Percentiles rank a stretch among this genome's conserved stretches.
These are phyloP conservation scores for Vanrija sp. DNA, from an alignment of 1,284 basidiomycete genomes.

Conservation along the genomic window DNA sequence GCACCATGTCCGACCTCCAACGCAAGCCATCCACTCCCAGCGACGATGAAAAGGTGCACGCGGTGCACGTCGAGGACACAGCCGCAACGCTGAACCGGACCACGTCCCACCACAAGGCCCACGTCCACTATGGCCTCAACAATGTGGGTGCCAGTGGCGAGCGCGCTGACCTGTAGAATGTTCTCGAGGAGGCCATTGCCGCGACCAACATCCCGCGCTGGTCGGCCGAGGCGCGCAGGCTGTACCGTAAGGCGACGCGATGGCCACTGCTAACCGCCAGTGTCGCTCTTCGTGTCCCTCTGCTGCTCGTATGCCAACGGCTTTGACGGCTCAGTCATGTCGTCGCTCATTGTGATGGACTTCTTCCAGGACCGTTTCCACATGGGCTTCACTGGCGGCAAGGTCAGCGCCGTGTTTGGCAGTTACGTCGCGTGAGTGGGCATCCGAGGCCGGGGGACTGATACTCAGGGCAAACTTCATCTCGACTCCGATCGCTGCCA, in stretches of 20 bases:
- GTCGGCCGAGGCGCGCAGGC: constrained; percentile 17
- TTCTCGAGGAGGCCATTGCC: constrained; percentile 18
- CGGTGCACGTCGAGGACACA: no score
- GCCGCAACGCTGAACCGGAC: no score
- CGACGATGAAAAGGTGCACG: no score
- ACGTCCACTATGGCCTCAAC: no score
- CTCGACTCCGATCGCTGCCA: constrained; percentile 3
- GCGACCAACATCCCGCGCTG: constrained; percentile 23
- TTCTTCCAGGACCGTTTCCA: neutral
- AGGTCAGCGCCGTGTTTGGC: constrained; percentile 1
- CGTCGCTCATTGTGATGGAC: constrained; percentile 14
- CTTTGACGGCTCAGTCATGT: constrained; percentile 4
- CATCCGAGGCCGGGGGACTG: no score
- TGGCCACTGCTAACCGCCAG: neutral
- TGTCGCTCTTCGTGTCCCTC: neutral
- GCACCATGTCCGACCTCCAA: no score
- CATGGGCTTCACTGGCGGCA: neutral
- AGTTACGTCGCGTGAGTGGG: neutral
- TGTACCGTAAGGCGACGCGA: constrained; percentile 20
- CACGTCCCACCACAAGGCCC: no score
- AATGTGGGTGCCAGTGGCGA: no score
- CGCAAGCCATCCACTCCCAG: no score
- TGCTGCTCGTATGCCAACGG: constrained; percentile 6
- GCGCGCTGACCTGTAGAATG: constrained; percentile 10
- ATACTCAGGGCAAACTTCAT: neutral